These are phyloP conservation scores for Termitomyces sp. DNA, from an alignment of 768 basidiomycete species.

Conservation along the genomic window DNA sequence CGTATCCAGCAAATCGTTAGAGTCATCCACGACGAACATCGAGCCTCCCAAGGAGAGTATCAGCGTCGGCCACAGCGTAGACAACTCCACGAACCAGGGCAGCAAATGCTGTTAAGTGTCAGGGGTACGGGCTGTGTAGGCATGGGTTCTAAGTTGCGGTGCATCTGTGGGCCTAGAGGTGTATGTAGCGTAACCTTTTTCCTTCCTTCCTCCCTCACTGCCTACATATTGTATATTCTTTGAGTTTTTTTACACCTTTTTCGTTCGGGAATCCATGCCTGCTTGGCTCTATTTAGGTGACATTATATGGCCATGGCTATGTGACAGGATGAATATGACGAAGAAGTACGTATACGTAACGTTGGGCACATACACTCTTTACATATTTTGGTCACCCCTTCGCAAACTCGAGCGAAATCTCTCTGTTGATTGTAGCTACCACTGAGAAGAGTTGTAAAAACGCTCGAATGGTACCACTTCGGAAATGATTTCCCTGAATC, in stretches of 20 bases:
- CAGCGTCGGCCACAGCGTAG: constrained; percentile 74
- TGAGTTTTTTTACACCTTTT: constrained; percentile 12
- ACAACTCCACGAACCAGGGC: constrained; percentile 50
- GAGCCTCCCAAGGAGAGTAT: constrained; percentile 82
- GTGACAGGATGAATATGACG: background rate
- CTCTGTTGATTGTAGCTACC: background rate
- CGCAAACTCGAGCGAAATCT: background rate
- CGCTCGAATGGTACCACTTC: background rate
- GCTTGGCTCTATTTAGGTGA: background rate
- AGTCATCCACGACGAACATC: constrained; percentile 75
- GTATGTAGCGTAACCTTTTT: constrained; percentile 14
- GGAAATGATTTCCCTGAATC: background rate
- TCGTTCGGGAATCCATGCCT: constrained; percentile 7
- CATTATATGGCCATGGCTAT: background rate
- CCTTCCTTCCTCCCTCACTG: constrained; percentile 10
- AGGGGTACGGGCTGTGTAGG: constrained; percentile 2
- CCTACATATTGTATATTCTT: constrained; percentile 18
- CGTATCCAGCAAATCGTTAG: constrained; percentile 92
- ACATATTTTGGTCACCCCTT: background rate
- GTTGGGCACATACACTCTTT: background rate
- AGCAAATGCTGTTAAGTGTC: constrained; percentile 56
- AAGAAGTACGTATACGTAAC: background rate
- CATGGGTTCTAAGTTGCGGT: constrained; percentile 15
- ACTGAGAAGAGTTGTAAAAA: background rate
- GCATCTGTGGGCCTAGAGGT: constrained; percentile 16